These are phyloP conservation scores for Lipomyces anomalus DNA, from an alignment of 805 yeast genomes.

Conservation along the genomic window DNA sequence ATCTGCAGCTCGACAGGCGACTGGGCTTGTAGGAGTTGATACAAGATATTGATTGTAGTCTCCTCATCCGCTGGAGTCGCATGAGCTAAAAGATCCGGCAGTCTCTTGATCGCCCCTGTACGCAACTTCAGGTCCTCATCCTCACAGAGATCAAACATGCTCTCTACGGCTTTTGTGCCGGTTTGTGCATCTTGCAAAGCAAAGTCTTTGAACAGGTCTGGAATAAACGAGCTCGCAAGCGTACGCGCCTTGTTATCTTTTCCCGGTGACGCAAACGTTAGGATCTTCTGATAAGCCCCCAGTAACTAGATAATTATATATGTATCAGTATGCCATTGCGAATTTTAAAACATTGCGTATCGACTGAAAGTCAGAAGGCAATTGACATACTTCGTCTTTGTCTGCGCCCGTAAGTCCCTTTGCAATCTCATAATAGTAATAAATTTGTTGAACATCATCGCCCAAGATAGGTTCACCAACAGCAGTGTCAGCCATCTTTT, in stretches of 20 bases:
- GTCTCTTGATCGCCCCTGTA: constrained; percentile 7
- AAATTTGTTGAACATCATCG: constrained; percentile 13
- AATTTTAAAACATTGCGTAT: not conserved
- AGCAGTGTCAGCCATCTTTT: not conserved
- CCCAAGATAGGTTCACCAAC: not conserved
- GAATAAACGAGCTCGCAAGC: constrained; percentile 18
- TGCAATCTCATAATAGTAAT: constrained; percentile 20
- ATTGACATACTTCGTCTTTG: constrained; percentile 14
- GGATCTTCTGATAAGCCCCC: constrained; percentile 11
- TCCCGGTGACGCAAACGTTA: constrained; percentile 5
- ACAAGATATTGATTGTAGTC: constrained; percentile 10
- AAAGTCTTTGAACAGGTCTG: constrained; percentile 13
- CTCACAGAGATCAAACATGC: constrained; percentile 20
- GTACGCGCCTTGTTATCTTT: constrained; percentile 9
- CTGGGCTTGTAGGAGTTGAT: constrained; percentile 14
- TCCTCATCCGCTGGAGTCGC: constrained; percentile 8
- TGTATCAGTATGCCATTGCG: not conserved
- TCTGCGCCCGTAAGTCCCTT: constrained; percentile 8
- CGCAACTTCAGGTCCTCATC: constrained; percentile 16
- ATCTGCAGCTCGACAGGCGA: constrained; percentile 9
- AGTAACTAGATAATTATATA: not conserved
- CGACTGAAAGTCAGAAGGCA: too few relatives aligned
- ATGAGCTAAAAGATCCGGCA: constrained; percentile 5
- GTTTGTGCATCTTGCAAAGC: constrained; percentile 2
- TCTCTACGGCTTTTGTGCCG: constrained; percentile 14